Conservation (phyloP, 495 filamentous ascomycete species). For the Penicillium crystallinum region DNA sequence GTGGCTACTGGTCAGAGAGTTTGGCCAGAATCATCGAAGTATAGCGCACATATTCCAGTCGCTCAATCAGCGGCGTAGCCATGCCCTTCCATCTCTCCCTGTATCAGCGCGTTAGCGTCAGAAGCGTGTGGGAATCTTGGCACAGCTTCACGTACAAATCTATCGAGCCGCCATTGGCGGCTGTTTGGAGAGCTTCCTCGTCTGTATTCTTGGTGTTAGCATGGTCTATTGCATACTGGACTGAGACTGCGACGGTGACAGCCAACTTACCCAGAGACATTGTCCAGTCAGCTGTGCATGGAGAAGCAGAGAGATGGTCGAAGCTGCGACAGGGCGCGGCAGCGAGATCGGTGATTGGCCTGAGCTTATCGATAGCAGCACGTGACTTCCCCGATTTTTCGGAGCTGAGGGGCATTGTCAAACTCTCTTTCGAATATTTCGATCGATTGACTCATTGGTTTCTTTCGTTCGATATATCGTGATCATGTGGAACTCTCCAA, state of each 20-base stretch:
- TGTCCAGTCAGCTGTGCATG: constrained; percentile 13
- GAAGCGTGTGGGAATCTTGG: constrained; percentile 2
- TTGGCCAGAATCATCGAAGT: not conserved
- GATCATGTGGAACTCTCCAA: constrained; percentile 47
- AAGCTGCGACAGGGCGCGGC: constrained; percentile 8
- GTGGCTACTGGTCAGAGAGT: constrained; percentile 4
- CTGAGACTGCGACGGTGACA: not conserved
- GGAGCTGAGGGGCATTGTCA: constrained; percentile 29
- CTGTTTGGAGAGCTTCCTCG: constrained; percentile 57
- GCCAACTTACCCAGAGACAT: constrained; percentile 38
- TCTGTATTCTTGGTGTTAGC: constrained; percentile 28
- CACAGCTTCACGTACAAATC: constrained; percentile 52
- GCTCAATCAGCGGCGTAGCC: constrained; percentile 45
- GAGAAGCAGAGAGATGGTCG: constrained; percentile 10
- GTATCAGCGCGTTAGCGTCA: constrained; percentile 24
- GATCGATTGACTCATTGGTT: constrained; percentile 8
- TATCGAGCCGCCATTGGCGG: constrained; percentile 62
- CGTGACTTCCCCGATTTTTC: constrained; percentile 31
- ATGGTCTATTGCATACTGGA: not conserved
- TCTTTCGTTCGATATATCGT: constrained; percentile 11
- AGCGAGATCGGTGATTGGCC: constrained; percentile 17
- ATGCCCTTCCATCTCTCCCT: constrained; percentile 53
- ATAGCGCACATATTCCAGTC: constrained; percentile 48
- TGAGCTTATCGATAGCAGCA: constrained; percentile 27
- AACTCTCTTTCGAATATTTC: constrained; percentile 9